phyloP scores from a whole-genome alignment of 305 asterid species.

The Fraxinus albicans region DNA sequence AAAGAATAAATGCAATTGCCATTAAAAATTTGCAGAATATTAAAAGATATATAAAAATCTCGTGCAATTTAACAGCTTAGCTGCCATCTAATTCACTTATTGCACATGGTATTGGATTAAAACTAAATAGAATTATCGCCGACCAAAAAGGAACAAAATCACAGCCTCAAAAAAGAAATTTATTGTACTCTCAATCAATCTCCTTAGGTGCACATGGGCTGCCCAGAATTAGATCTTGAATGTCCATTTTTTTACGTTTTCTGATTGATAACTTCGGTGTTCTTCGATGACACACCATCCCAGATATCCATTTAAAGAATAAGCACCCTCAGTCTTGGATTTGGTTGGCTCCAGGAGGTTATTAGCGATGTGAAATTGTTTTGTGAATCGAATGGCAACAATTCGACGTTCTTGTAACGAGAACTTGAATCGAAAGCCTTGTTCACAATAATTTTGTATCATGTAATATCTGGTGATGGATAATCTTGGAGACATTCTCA shows the following conservation, averaged over 20 bases:
- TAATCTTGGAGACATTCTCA: conserved; percentile 31
- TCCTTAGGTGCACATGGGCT: conserved; percentile 37
- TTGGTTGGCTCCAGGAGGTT: not conserved
- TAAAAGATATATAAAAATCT: too few species aligned
- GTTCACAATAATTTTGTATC: not conserved
- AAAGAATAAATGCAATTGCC: not conserved
- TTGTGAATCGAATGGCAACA: not conserved
- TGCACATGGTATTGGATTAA: conserved; percentile 34
- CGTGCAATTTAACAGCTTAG: not conserved
- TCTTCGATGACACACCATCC: not conserved
- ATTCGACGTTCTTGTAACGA: not conserved
- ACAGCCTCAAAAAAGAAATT: conserved; percentile 4
- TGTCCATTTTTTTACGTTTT: not conserved
- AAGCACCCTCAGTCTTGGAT: not conserved
- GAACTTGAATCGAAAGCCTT: too few species aligned
- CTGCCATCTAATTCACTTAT: conserved; percentile 13
- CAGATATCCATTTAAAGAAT: not conserved
- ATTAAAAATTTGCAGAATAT: too few species aligned
- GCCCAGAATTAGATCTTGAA: conserved; percentile 21
- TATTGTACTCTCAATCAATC: conserved; percentile 19
- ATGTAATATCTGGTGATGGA: not conserved
- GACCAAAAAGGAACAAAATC: conserved; percentile 32
- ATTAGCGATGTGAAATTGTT: not conserved
- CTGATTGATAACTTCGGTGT: conserved; percentile 2
- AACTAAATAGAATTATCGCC: conserved; percentile 33